Evolutionary conservation across 352 stramenopile genomes (phyloP), one percentile per base, ranked within the genome.

Genomic region (Nothophytophthora sp.): DNA sequence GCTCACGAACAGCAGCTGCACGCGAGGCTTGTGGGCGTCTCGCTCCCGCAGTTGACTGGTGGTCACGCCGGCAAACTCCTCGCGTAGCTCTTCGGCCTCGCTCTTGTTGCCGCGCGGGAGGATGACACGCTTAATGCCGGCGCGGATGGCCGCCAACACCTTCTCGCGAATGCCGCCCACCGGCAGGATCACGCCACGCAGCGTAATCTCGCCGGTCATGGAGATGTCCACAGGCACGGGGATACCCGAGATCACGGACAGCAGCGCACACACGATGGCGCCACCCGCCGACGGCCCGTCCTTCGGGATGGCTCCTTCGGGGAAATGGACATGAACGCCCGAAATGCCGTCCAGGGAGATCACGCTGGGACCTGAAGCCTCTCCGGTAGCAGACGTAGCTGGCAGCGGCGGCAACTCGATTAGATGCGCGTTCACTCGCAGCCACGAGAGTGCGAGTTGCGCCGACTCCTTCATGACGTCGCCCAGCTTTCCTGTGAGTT

Each of bases 131-230:
- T 82, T 86, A 50, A 97, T 92, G 2, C 87, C 88, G 15, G 85
- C 88, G 13, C 86, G 79, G 52, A 91, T 86, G 19, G 90, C 90
- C 23, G 87, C 86, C 11, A 96, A 60, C 15, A 96, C 80, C 64
- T 96, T 97, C 47, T 97, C 87, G 16, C 90, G 87, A 39, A 97
- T 90, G 16, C 88, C 90, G n/a, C 88, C 87, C 28, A 97, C 85
- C 2, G 90, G 87, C n/a, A 97, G 54, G 48, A 97, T 89, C 19
- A 95, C 76, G 22, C 88, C 90, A 16, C 80, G 79, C 9, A 97
- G 55, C 1, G 82, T 94, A 41, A 96, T 90, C 57, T 96, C 86
- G 24, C 89, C 89, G 9, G 88, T 96, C 84, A 96, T 96, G 11
- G 86, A 81, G 18, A 95, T 80, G 49, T 95, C 87, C 1, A 85